Evolutionary conservation across 352 stramenopile genomes (phyloP).

Genomic region (Thalassiosira exigua): DNA sequence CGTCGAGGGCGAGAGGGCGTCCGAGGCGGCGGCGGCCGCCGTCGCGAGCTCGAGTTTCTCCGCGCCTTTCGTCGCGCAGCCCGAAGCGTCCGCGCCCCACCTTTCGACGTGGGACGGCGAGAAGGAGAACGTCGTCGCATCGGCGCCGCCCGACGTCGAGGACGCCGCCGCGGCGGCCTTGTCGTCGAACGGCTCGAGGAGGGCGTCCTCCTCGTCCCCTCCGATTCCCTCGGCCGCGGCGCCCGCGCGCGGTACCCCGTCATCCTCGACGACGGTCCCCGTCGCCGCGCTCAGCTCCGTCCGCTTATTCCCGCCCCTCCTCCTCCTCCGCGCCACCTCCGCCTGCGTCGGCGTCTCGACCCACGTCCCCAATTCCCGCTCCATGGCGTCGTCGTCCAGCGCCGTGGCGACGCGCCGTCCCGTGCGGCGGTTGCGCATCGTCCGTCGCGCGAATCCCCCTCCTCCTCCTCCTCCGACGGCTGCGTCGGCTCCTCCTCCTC

Average conservation of each 20-base stretch:
- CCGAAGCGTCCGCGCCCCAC: too few species aligned
- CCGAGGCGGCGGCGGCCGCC: not conserved
- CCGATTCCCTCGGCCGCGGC: not conserved
- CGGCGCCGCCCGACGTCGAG: too few species aligned
- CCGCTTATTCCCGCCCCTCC: not conserved
- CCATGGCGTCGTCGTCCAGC: slow-evolving; percentile 38
- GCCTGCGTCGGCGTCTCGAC: slow-evolving; percentile 54
- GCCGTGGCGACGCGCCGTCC: slow-evolving; percentile 43
- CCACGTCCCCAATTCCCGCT: slow-evolving; percentile 36
- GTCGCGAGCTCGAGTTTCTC: slow-evolving; percentile 17
- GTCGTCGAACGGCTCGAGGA: too few species aligned
- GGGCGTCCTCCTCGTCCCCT: not conserved
- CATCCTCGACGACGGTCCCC: not conserved
- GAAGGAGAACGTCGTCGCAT: too few species aligned
- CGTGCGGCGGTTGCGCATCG: slow-evolving; percentile 43
- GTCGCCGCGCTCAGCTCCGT: not conserved
- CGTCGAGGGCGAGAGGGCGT: not conserved
- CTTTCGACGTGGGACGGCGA: too few species aligned
- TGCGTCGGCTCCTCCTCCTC: not conserved
- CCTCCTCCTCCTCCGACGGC: not conserved
- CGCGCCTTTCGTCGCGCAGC: too few species aligned
- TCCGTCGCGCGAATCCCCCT: slow-evolving; percentile 27
- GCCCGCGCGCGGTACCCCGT: too few species aligned
- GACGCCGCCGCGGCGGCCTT: too few species aligned
- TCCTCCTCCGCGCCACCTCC: slow-evolving; percentile 12